These are phyloP conservation scores for Ascochyta rabiei DNA, from an alignment of 2,329 filamentous ascomycete genomes.

Conservation along the genomic window DNA sequence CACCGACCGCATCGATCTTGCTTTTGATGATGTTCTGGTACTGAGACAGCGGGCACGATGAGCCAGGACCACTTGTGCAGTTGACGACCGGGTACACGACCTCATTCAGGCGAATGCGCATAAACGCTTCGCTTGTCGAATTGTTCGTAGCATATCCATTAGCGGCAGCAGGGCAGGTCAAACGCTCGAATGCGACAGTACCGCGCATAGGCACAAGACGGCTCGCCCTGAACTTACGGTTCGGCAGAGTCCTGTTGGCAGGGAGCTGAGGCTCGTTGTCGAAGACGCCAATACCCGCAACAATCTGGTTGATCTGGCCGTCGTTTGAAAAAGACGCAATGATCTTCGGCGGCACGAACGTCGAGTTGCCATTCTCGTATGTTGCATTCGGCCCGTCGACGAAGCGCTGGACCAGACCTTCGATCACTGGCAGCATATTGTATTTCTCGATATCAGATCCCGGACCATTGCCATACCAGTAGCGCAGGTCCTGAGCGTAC, in stretches of 20 bases:
- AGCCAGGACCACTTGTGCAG: slow-evolving; percentile 61
- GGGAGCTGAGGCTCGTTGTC: slow-evolving; percentile 61
- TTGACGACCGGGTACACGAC: slow-evolving; percentile 65
- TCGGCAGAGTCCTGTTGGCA: slow-evolving; percentile 53
- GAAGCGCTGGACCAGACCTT: slow-evolving; percentile 61
- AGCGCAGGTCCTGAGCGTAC: slow-evolving; percentile 71
- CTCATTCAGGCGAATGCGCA: slow-evolving; percentile 67
- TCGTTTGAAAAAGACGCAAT: slow-evolving; percentile 70
- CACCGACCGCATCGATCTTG: slow-evolving; percentile 55
- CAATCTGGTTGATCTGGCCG: slow-evolving; percentile 68
- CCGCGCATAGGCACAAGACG: slow-evolving; percentile 68
- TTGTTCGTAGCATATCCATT: slow-evolving; percentile 9
- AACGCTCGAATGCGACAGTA: slow-evolving; percentile 67
- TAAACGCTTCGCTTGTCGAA: slow-evolving; percentile 47
- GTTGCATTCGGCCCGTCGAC: slow-evolving; percentile 57
- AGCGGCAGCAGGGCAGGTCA: slow-evolving; percentile 55
- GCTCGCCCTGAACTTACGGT: slow-evolving; percentile 61
- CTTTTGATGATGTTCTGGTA: slow-evolving; percentile 50
- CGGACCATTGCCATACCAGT: slow-evolving; percentile 69
- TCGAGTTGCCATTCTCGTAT: slow-evolving; percentile 56
- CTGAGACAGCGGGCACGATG: slow-evolving; percentile 39
- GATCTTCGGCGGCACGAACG: slow-evolving; percentile 61
- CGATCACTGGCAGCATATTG: slow-evolving; percentile 67
- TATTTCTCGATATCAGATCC: slow-evolving; percentile 60
- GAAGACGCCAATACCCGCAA: slow-evolving; percentile 65